phyloP scores from a whole-genome alignment of 140 eudicot genomes.

The Oenanthe javanica region DNA sequence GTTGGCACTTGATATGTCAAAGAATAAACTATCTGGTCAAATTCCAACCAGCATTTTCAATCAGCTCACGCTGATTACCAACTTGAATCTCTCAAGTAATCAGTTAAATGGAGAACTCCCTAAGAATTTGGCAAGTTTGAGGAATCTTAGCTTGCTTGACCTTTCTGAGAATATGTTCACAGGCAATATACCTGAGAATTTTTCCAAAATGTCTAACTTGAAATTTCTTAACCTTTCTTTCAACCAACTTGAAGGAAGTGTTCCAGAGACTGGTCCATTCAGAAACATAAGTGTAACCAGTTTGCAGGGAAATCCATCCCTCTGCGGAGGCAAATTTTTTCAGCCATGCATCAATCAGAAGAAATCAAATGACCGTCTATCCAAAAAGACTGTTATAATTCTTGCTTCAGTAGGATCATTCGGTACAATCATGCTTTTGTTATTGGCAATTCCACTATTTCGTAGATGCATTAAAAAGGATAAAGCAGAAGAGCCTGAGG shows the following conservation, averaged over 20 bases:
- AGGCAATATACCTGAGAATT: constrained; percentile 59
- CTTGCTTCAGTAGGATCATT: constrained; percentile 37
- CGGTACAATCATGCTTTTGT: constrained; percentile 19
- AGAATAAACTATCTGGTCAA: constrained; percentile 47
- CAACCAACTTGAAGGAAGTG: constrained; percentile 71
- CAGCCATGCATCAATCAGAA: constrained; percentile 25
- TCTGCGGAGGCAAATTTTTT: constrained; percentile 41
- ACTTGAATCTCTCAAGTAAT: constrained; percentile 56
- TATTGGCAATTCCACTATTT: constrained; percentile 21
- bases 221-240: constrained; percentile 65
- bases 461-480: constrained; percentile 21
- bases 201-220: constrained; percentile 33
- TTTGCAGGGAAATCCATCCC: constrained; percentile 55
- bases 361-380: constrained; percentile 10
- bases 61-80: constrained; percentile 27
- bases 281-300: constrained; percentile 24
- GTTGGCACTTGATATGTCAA: constrained; percentile 52
- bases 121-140: constrained; percentile 28
- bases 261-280: constrained; percentile 52
- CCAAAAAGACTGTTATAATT: constrained; percentile 35
- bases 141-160: constrained; percentile 39
- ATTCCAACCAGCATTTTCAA: constrained; percentile 29
- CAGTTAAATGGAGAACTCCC: constrained; percentile 62
- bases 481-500: constrained; percentile 12
- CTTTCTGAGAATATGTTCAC: constrained; percentile 59